Conservation (phyloP, 2,329 filamentous ascomycete species). For the Pseudogymnoascus sp. region DNA sequence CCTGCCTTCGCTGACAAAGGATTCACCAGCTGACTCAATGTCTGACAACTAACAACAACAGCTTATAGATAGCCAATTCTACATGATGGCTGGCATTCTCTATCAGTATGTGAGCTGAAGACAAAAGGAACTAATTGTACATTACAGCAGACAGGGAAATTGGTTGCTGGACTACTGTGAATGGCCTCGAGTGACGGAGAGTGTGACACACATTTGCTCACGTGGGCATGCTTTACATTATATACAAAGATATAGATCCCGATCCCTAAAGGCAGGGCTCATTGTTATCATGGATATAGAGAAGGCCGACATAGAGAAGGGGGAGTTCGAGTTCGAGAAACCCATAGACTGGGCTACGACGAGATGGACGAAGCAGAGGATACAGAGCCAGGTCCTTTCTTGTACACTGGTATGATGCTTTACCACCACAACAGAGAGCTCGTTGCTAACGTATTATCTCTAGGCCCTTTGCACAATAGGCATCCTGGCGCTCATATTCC, state of each 20-base stretch:
- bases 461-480: not conserved
- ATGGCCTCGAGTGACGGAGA: not conserved
- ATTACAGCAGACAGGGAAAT: not conserved
- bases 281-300: not conserved
- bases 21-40: not conserved
- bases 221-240: not conserved
- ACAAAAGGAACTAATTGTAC: not conserved
- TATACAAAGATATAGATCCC: not conserved
- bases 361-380: not conserved
- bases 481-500: not conserved
- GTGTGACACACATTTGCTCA: not conserved
- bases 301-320: not conserved
- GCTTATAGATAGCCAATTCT: not conserved
- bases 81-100: not conserved
- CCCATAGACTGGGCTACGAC: not conserved
- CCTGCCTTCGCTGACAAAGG: not conserved
- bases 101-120: conserved; percentile 2
- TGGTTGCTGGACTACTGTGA: not conserved
- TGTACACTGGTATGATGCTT: not conserved
- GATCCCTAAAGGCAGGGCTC: too few species aligned
- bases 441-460: not conserved
- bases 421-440: not conserved
- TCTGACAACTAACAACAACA: not conserved
- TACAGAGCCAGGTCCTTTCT: not conserved
- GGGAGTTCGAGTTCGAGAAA: not conserved